Evolutionary conservation across 169 alveolate genomes (phyloP).

Genomic region (Neospora caninum): DNA sequence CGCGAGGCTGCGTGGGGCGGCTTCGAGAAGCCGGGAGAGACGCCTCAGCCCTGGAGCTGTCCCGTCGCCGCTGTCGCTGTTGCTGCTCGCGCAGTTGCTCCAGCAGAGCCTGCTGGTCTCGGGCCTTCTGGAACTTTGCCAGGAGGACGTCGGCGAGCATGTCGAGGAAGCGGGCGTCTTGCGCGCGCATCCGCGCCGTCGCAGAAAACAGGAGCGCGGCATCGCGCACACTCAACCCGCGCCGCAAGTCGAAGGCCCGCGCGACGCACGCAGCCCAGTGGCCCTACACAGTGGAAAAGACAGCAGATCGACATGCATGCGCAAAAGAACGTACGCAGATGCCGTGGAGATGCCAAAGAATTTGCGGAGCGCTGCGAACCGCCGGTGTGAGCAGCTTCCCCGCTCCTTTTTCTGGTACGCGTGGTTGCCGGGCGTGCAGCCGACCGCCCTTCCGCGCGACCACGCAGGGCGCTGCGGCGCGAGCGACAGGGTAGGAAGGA

Average conservation of each 20-base stretch:
- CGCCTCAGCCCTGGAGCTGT: background rate
- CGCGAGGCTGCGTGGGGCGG: background rate
- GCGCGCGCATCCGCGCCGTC: background rate
- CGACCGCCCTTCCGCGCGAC: too few species aligned
- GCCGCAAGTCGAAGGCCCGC: background rate
- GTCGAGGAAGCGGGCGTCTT: conserved; percentile 8
- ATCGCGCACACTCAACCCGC: conserved; percentile 1
- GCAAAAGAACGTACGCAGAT: background rate
- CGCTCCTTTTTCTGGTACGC: background rate
- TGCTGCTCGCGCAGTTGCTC: conserved; percentile 1
- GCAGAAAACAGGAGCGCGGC: conserved; percentile 29
- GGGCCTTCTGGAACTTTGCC: background rate
- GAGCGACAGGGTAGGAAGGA: too few species aligned
- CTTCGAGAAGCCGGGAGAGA: background rate
- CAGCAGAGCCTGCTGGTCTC: background rate
- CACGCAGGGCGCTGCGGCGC: too few species aligned
- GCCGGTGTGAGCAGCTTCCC: background rate
- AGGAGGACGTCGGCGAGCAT: conserved; percentile 23
- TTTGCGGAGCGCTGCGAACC: background rate
- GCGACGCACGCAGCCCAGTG: conserved; percentile 27
- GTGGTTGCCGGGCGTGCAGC: too few species aligned
- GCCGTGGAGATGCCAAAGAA: background rate
- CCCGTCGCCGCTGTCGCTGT: background rate
- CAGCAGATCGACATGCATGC: background rate
- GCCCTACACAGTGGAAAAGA: background rate